Evolutionary conservation across 1,139 yeast genomes (phyloP), one percentile per base, ranked within the genome.

Genomic region (Saccharomyces pastorianus): DNA sequence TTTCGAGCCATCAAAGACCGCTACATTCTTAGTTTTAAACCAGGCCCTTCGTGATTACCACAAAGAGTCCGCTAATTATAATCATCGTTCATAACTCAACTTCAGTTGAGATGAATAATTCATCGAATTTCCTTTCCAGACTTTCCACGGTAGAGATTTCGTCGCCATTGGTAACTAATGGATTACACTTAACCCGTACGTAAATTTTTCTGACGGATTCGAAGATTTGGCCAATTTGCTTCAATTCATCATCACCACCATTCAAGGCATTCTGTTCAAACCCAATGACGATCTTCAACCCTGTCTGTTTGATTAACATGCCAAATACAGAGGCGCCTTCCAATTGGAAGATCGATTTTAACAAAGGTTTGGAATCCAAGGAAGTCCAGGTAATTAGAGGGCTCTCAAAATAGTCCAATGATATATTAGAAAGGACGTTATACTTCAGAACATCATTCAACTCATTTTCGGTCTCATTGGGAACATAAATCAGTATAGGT

Each of bases 321-420:
- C 69, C 71, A 56, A 61, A 68, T 0, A 67, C 69, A 7, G 61
- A 51, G 1, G 60, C 58, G 3, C 64, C 65, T 51, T 67, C 70
- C 9, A 67, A 47, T 47, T 65, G 61, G 50, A 67, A 67, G 28
- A 68, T 51, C 31, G 54, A 51, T 29, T 63, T 62, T 7, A 66
- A 57, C n/a, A 58, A 56, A 1, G 59, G 55, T 23, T 51, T 50
- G 8, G 53, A 47, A 14, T 59, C 61, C 11, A 49, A 32, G 26
- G 55, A 51, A 4, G 53, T 49, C 64, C 66, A 64, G 9, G 61
- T 59, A 34, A 61, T 63, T 38, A 66, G 52, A 28, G 58, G 56
- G 54, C 68, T 66, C n/a, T 62, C 65, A 49, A 68, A 67, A 50
- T 66, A 67, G 42, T 68, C 71, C 41, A 67, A 46, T 0, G 71